These are phyloP conservation scores for Acacia melanoxylon DNA, from an alignment of 306 rosid species.

Conservation along the genomic window DNA sequence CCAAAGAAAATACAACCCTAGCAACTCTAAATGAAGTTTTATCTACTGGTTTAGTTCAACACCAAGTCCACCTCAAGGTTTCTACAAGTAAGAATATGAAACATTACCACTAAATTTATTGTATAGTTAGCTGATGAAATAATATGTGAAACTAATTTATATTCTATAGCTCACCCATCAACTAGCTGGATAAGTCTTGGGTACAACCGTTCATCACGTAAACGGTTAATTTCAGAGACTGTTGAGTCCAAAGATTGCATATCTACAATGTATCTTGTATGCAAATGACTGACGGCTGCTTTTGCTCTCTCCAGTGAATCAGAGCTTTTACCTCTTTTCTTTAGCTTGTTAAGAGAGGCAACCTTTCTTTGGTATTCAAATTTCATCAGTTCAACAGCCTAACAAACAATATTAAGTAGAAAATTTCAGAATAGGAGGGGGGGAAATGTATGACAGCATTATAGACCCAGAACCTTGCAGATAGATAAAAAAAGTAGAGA, in stretches of 20 bases:
- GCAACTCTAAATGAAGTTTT: not conserved
- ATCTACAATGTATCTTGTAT: slow-evolving; percentile 74
- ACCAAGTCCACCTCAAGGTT: not conserved
- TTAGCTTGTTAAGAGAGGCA: slow-evolving; percentile 49
- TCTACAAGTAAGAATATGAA: not conserved
- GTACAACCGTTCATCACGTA: slow-evolving; percentile 60
- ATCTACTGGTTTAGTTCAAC: not conserved
- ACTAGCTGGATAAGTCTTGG: slow-evolving; percentile 74
- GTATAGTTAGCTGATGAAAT: not conserved
- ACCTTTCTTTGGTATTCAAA: slow-evolving; percentile 68
- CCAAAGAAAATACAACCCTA: not conserved
- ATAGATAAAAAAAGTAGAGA: not conserved
- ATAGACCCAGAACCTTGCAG: not conserved
- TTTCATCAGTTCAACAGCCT: slow-evolving; percentile 77
- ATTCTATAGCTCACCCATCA: slow-evolving; percentile 64
- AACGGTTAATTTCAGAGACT: slow-evolving; percentile 60
- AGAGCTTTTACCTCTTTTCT: slow-evolving; percentile 50
- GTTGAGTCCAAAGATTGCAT: slow-evolving; percentile 83
- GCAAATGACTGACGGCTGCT: slow-evolving; percentile 71
- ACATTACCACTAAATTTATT: not conserved
- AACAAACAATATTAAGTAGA: slow-evolving; percentile 30
- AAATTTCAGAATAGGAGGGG: not conserved
- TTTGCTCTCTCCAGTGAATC: slow-evolving; percentile 67
- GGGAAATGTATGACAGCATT: not conserved
- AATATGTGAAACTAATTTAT: slow-evolving; percentile 12